phyloP scores from a whole-genome alignment of 495 filamentous ascomycete species.

The Neurospora africana region DNA sequence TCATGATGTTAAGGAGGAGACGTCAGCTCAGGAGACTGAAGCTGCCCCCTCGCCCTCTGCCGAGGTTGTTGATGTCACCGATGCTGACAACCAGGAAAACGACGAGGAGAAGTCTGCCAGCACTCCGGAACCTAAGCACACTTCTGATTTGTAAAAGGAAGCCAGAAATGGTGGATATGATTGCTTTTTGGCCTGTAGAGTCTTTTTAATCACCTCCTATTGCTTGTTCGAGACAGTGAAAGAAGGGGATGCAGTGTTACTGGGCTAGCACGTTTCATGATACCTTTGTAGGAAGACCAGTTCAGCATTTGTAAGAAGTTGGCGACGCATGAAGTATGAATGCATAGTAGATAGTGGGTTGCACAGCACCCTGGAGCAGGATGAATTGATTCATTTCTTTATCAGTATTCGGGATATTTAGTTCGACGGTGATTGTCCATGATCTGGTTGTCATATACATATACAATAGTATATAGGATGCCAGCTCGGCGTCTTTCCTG shows the following conservation, averaged over 20 bases:
- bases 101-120: background rate
- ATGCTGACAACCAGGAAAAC: background rate
- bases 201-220: background rate
- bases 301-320: background rate
- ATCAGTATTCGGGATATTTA: background rate
- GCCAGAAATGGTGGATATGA: background rate
- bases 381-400: conserved; percentile 2
- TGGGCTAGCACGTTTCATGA: conserved; percentile 12
- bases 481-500: background rate
- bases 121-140: conserved; percentile 1
- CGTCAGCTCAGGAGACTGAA: background rate
- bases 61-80: background rate
- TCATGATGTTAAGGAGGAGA: conserved; percentile 1
- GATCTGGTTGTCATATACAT: background rate
- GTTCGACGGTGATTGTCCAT: background rate
- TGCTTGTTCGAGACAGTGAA: background rate
- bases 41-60: background rate
- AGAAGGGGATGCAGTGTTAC: conserved; percentile 6
- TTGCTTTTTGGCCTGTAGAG: background rate
- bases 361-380: conserved; percentile 4
- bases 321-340: conserved; percentile 5
- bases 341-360: background rate
- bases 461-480: too few relatives aligned
- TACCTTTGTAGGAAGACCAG: conserved; percentile 9
- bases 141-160: conserved; percentile 1